Percentiles rank a stretch among this genome's conserved stretches.
Conservation (phyloP, 2,329 filamentous ascomycete species). For the Colletotrichum musicola region DNA sequence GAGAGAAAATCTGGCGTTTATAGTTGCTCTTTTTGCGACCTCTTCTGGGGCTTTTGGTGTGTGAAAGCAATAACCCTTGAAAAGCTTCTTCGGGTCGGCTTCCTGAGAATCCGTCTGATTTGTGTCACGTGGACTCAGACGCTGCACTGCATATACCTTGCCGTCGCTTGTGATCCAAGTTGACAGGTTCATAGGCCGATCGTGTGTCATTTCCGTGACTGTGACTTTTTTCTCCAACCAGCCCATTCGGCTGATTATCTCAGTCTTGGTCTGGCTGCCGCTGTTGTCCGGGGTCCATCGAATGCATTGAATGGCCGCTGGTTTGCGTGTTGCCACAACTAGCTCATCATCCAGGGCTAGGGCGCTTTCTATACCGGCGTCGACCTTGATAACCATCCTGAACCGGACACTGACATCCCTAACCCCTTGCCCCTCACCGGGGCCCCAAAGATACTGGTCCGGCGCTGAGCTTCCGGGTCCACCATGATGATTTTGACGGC, state of each 20-base stretch:
- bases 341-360: slow-evolving; percentile 93
- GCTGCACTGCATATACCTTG: slow-evolving; percentile 90
- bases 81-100: slow-evolving; percentile 73
- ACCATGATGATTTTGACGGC: slow-evolving; percentile 71
- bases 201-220: slow-evolving; percentile 89
- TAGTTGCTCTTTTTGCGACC: slow-evolving; percentile 79
- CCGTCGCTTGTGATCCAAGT: slow-evolving; percentile 94
- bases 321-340: slow-evolving; percentile 90
- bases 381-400: slow-evolving; percentile 97
- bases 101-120: slow-evolving; percentile 3
- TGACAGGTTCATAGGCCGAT: slow-evolving; percentile 94
- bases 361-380: slow-evolving; percentile 91
- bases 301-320: slow-evolving; percentile 96
- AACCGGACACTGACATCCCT: slow-evolving; percentile 92
- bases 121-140: slow-evolving; percentile 61
- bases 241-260: slow-evolving; percentile 86
- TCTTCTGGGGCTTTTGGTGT: slow-evolving; percentile 70
- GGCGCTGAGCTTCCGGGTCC: slow-evolving; percentile 67
- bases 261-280: slow-evolving; percentile 89
- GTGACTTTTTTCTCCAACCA: slow-evolving; percentile 85
- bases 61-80: slow-evolving; percentile 94
- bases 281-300: slow-evolving; percentile 88
- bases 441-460: slow-evolving; percentile 76
- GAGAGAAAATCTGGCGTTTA: slow-evolving; percentile 95
- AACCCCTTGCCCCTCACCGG: slow-evolving; percentile 85